phyloP scores from a whole-genome alignment of 345 rosid species.

The Dimocarpus longan region DNA sequence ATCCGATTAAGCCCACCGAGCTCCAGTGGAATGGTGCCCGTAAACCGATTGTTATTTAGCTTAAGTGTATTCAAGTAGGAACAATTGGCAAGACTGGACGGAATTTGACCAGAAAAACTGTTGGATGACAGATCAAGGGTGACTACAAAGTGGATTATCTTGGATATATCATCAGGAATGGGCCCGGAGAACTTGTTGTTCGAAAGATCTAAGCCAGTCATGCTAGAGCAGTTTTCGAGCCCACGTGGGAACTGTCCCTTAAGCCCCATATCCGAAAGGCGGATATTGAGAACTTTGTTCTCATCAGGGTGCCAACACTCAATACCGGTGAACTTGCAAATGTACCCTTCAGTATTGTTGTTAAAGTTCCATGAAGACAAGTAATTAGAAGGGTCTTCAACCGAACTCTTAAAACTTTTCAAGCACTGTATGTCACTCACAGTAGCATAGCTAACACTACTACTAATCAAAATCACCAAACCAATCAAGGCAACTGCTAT shows the following conservation, averaged over 20 bases:
- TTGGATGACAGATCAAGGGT: constrained; percentile 28
- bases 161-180: constrained; percentile 19
- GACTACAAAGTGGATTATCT: not conserved
- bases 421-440: constrained; percentile 24
- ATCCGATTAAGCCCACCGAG: constrained; percentile 12
- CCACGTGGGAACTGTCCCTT: constrained; percentile 31
- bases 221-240: constrained; percentile 22
- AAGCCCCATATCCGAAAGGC: constrained; percentile 25
- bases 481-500: not conserved
- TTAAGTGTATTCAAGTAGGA: constrained; percentile 22
- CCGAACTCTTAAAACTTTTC: constrained; percentile 11
- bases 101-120: constrained; percentile 38
- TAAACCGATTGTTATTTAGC: constrained; percentile 24
- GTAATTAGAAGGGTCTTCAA: constrained; percentile 31
- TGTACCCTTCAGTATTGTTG: constrained; percentile 25
- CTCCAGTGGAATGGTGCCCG: constrained; percentile 26
- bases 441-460: constrained; percentile 17
- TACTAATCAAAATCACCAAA: constrained; percentile 8
- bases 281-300: constrained; percentile 32
- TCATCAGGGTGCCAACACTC: constrained; percentile 41
- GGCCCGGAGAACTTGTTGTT: constrained; percentile 21
- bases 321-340: constrained; percentile 29
- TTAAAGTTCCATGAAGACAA: constrained; percentile 31
- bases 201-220: constrained; percentile 23
- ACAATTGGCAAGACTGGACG: constrained; percentile 18